phyloP scores from a whole-genome alignment of 129 eudicot species.

The Calendula officinalis region DNA sequence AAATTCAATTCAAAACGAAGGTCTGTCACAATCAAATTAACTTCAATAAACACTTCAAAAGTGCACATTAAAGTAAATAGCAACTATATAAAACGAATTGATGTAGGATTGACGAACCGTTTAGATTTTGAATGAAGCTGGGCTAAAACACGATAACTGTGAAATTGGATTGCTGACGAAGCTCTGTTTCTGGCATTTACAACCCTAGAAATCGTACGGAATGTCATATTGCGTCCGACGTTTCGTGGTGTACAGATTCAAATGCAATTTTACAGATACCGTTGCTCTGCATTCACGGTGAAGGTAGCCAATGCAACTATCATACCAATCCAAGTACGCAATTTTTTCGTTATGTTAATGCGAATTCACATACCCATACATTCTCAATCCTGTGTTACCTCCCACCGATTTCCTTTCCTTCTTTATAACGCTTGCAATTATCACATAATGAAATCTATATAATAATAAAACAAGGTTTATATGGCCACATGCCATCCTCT shows the following conservation, averaged over 20 bases:
- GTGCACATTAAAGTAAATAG: background rate
- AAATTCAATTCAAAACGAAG: constrained; percentile 7
- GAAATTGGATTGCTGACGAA: constrained; percentile 11
- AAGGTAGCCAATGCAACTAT: no score
- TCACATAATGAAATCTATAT: no score
- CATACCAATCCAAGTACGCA: no score
- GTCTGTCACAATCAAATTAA: constrained; percentile 21
- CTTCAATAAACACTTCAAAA: no score
- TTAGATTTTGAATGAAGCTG: constrained; percentile 25
- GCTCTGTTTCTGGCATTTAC: constrained; percentile 22
- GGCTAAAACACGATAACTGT: constrained; percentile 23
- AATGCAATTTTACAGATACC: background rate
- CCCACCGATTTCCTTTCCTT: no score
- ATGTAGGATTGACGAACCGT: constrained; percentile 7
- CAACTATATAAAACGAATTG: background rate
- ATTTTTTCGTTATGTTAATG: no score
- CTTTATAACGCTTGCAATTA: no score
- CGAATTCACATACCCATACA: no score
- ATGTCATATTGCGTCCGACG: constrained; percentile 17
- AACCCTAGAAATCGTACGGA: constrained; percentile 32
- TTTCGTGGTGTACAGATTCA: background rate
- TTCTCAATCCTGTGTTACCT: no score
- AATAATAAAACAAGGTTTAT: no score
- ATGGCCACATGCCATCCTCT: no score
- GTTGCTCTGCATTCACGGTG: constrained; percentile 10